phyloP scores from a whole-genome alignment of 306 rosid genomes.

The Citrullus mucosospermus region DNA sequence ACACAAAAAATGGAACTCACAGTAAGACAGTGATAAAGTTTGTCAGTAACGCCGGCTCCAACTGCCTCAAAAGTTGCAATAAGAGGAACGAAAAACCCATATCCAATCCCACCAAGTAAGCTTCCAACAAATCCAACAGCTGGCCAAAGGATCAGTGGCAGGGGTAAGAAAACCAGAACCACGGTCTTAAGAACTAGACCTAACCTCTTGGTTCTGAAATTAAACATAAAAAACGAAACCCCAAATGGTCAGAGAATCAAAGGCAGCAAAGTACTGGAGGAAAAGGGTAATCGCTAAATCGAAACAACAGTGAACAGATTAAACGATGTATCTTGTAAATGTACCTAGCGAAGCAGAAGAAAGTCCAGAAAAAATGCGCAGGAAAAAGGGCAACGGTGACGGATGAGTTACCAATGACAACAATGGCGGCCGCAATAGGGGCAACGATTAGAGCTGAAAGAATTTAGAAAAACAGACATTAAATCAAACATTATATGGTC shows the following conservation, averaged over 20 bases:
- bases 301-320: not conserved
- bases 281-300: not conserved
- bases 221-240: slow-evolving; percentile 8
- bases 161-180: slow-evolving; percentile 40
- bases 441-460: slow-evolving; percentile 36
- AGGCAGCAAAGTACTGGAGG: not conserved
- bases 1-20: slow-evolving; percentile 28
- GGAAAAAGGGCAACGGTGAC: slow-evolving; percentile 55
- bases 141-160: slow-evolving; percentile 56
- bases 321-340: not conserved
- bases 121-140: slow-evolving; percentile 46
- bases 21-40: slow-evolving; percentile 46
- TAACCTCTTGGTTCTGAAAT: slow-evolving; percentile 56
- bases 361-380: slow-evolving; percentile 65
- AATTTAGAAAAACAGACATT: not conserved
- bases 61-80: slow-evolving; percentile 68
- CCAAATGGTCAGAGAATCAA: not conserved
- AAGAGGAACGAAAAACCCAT: slow-evolving; percentile 62
- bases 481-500: not conserved
- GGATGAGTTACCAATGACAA: slow-evolving; percentile 45
- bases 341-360: slow-evolving; percentile 53
- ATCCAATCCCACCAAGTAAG: slow-evolving; percentile 68
- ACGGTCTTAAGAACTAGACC: slow-evolving; percentile 44
- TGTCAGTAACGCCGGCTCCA: slow-evolving; percentile 27
- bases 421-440: slow-evolving; percentile 31